These are phyloP conservation scores for Aspergillus sp. DNA, from an alignment of 2,329 filamentous ascomycete species.

Conservation along the genomic window DNA sequence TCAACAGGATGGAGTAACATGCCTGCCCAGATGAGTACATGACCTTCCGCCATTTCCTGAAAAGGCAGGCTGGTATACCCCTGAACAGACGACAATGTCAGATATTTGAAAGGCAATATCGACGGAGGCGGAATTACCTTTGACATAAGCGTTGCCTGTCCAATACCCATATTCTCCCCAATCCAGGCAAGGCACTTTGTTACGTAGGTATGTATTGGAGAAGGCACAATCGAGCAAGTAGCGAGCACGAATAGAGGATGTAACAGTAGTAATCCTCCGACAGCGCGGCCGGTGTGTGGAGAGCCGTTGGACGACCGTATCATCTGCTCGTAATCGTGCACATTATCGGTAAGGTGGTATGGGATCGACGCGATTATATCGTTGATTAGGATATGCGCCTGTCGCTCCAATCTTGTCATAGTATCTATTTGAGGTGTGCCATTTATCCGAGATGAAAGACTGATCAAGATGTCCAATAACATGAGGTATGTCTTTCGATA, in stretches of 20 bases:
- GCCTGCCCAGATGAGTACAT: too few relatives aligned
- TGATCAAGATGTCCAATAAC: background rate
- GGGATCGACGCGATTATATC: background rate
- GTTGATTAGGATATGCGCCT: background rate
- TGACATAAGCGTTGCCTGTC: background rate
- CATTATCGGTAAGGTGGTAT: background rate
- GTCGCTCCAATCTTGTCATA: background rate
- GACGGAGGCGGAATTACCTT: too few relatives aligned
- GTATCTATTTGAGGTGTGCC: too few relatives aligned
- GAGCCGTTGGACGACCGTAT: too few relatives aligned
- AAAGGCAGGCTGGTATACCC: too few relatives aligned
- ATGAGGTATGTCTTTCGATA: background rate
- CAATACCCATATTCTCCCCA: background rate
- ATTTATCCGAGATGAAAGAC: background rate
- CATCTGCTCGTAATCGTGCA: background rate
- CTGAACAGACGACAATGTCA: too few relatives aligned
- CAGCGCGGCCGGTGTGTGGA: background rate
- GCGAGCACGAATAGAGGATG: background rate
- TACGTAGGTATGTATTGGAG: background rate
- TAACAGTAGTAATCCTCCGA: background rate
- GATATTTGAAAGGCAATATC: too few relatives aligned
- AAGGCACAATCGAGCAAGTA: background rate
- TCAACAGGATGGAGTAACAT: too few relatives aligned
- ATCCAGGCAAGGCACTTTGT: background rate
- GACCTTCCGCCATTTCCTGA: too few relatives aligned